These are phyloP conservation scores for Daldinia loculata DNA, from an alignment of 495 filamentous ascomycete species.

Conservation along the genomic window DNA sequence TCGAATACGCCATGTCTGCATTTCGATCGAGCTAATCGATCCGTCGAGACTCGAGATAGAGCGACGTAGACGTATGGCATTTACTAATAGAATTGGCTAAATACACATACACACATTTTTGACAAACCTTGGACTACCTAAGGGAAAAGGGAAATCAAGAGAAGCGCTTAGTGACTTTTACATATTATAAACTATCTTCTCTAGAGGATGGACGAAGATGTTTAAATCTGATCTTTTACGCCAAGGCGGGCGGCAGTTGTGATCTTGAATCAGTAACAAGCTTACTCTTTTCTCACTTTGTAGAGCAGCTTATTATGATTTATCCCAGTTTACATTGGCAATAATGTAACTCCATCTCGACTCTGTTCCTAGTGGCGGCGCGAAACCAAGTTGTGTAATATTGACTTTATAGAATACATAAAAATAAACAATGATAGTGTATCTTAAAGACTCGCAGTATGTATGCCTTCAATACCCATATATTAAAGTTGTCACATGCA, in stretches of 20 bases:
- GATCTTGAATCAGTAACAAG: slow-evolving; percentile 11
- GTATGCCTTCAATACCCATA: not conserved
- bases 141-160: not conserved
- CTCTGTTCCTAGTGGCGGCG: no score
- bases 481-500: not conserved
- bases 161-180: not conserved
- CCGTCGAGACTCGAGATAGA: not conserved
- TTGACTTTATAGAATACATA: no score
- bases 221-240: slow-evolving; percentile 2
- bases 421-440: no score
- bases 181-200: not conserved
- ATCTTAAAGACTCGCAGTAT: not conserved
- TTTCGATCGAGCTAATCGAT: slow-evolving; percentile 26
- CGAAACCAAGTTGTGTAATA: no score
- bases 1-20: slow-evolving; percentile 29
- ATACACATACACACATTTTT: slow-evolving; percentile 3
- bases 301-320: no score
- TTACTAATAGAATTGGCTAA: slow-evolving; percentile 33
- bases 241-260: slow-evolving; percentile 31
- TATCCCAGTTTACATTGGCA: no score
- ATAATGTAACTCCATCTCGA: no score
- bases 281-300: slow-evolving; percentile 8
- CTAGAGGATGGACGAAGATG: not conserved
- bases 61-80: not conserved
- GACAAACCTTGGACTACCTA: not conserved